Percentiles rank a stretch among this genome's conserved stretches.
These are phyloP conservation scores for Naganishia albida DNA, from an alignment of 1,284 basidiomycete genomes.

Conservation along the genomic window DNA sequence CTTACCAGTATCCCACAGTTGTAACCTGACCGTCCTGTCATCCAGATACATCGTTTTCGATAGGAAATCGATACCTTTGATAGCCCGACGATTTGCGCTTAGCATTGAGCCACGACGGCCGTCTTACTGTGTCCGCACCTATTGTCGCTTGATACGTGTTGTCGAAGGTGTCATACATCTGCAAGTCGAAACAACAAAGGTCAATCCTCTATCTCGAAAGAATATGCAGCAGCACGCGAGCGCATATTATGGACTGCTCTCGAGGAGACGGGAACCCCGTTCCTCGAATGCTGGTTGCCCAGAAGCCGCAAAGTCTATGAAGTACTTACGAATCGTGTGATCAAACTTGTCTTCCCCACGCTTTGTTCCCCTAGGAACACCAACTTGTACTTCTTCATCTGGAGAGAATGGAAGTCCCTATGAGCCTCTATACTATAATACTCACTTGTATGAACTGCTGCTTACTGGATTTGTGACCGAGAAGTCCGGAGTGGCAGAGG, in stretches of 20 bases:
- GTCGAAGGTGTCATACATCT: constrained; percentile 99
- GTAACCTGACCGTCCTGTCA: constrained; percentile 94
- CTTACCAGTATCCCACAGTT: constrained; percentile 97
- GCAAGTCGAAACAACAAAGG: constrained; percentile 10
- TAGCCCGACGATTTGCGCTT: neutral
- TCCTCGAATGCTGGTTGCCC: neutral
- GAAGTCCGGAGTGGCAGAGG: constrained; percentile 32
- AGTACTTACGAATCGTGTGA: constrained; percentile 72
- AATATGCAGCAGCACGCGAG: too few species aligned
- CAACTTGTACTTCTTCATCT: constrained; percentile 93
- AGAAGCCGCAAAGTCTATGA: neutral
- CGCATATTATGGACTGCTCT: too few species aligned
- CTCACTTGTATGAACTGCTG: neutral
- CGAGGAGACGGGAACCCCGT: too few species aligned
- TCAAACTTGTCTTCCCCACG: constrained; percentile 95
- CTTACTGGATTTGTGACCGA: constrained; percentile 34
- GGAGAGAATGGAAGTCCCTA: constrained; percentile 40
- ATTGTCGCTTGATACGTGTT: constrained; percentile 99
- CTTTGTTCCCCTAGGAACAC: constrained; percentile 90
- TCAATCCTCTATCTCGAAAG: neutral
- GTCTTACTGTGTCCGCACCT: constrained; percentile 47
- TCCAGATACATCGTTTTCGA: constrained; percentile 99
- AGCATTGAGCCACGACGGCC: neutral
- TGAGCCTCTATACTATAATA: neutral
- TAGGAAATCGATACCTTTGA: constrained; percentile 85